Conservation (phyloP, 2,329 filamentous ascomycete species). For the Scleromitrula shiraiana region DNA sequence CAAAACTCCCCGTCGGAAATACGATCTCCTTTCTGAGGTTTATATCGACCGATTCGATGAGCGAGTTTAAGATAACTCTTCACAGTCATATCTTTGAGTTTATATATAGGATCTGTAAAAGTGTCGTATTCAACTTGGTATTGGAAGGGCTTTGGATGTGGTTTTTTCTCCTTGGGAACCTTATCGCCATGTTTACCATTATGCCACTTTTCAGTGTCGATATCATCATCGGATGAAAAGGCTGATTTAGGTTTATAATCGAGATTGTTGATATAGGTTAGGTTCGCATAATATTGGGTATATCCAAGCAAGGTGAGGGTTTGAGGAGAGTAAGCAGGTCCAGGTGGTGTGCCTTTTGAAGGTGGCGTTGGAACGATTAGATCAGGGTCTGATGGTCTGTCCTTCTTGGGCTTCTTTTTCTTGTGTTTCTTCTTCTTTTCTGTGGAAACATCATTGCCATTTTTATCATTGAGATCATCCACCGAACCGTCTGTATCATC, state of each 20-base stretch:
- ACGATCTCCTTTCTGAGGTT: conserved; percentile 29
- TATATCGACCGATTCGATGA: conserved; percentile 59
- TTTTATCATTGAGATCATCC: conserved; percentile 14
- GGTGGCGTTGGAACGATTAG: conserved; percentile 64
- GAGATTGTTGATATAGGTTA: conserved; percentile 82
- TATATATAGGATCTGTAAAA: conserved; percentile 65
- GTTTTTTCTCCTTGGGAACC: conserved; percentile 43
- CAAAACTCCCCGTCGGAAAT: conserved; percentile 15
- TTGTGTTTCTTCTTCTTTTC: conserved; percentile 35
- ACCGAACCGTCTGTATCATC: not conserved
- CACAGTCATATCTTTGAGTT: conserved; percentile 76
- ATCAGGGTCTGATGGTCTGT: conserved; percentile 49
- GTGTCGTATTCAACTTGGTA: conserved; percentile 87
- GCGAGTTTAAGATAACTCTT: conserved; percentile 73
- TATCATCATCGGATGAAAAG: conserved; percentile 21
- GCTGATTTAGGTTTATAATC: conserved; percentile 34
- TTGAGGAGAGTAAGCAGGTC: conserved; percentile 85
- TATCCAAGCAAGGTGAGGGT: conserved; percentile 71
- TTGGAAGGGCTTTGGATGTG: conserved; percentile 55
- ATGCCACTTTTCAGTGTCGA: conserved; percentile 45
- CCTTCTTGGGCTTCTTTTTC: conserved; percentile 39
- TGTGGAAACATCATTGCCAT: conserved; percentile 31
- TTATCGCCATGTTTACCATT: conserved; percentile 56
- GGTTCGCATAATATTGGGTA: conserved; percentile 87
- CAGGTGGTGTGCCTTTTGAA: conserved; percentile 63